phyloP scores from a whole-genome alignment of 306 rosid species.

The Vigna reflexopilosa region DNA sequence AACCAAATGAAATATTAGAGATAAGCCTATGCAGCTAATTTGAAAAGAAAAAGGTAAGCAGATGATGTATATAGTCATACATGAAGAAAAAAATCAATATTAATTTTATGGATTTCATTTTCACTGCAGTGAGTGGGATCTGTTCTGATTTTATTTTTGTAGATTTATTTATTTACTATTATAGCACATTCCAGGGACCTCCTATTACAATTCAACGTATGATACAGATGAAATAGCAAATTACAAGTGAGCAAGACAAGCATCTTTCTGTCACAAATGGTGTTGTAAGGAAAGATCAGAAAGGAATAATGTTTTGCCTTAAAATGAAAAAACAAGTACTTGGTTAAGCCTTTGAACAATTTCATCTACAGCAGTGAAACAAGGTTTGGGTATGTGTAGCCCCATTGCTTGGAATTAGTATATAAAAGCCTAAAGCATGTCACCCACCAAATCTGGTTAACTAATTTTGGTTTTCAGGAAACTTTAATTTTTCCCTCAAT shows the following conservation, averaged over 20 bases:
- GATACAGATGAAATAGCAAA: background rate
- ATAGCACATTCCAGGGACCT: background rate
- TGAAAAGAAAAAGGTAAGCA: slow-evolving; percentile 9
- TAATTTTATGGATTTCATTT: background rate
- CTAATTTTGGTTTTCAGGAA: background rate
- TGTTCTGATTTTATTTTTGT: background rate
- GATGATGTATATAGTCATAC: background rate
- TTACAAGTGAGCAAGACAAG: background rate
- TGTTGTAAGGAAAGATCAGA: background rate
- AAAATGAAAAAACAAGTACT: background rate
- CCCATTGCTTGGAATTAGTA: background rate
- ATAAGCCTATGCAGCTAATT: slow-evolving; percentile 3
- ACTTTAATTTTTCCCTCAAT: too few relatives aligned
- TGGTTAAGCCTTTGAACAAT: background rate
- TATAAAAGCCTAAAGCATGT: background rate
- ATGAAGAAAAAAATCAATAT: background rate
- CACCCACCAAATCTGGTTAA: background rate
- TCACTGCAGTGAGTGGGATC: too few relatives aligned
- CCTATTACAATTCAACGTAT: background rate
- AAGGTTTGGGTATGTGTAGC: slow-evolving; percentile 17
- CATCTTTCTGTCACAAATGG: background rate
- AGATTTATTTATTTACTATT: background rate
- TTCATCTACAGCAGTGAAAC: background rate
- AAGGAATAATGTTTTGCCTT: background rate
- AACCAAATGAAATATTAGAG: slow-evolving; percentile 34